Base-by-base conservation (phyloP, 805 yeast species). In the Jamesozyma piceae region DNA sequence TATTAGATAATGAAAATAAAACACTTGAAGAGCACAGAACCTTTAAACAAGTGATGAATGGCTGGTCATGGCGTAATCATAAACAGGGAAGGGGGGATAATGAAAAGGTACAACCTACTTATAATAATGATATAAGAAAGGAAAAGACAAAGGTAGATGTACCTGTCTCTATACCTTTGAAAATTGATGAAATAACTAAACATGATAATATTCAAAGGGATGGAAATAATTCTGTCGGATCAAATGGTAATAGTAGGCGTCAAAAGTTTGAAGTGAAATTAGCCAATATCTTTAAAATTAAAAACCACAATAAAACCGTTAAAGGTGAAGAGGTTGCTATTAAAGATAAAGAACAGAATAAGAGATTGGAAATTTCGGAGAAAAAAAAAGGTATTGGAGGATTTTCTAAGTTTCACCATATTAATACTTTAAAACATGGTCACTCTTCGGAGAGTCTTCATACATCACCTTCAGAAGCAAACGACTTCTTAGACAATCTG, bases 221-320 rank as follows among this genome's bases (percentile, higher is more conserved):
- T 31, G 34, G 10, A 31, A 31, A 17, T 31, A 31, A 6, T 24
- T 6, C 28, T 24, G 28, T 11, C 6, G 28, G 28, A 11, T 24
- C 28, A 6, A 11, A 11, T 24, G 28, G 6, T 24, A 24, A 24
- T 11, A 24, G 11, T 24, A 47, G 33, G 28, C 43, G 42, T 27
- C 52, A 48, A 35, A 49, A 40, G 20, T 45, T 52, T 24, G 60
- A 54, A 31, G 48, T 51, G 39, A 57, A 52, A 32, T 46, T 57
- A 33, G 55, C 49, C 2, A 55, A 43, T 31, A 42, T 52, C 17
- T 51, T 49, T 37, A 46, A 43, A 35, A 43, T 49, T 15, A 50
- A 49, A 34, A 21, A 31, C 4, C 26, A 28, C 17, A 22, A 13
- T 20, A 37, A 38, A 14, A n/a, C 5, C 8, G 13, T 4, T 19